Evolutionary conservation across 2,329 filamentous ascomycete genomes (phyloP), one percentile per base, ranked within the genome.

Genomic region (Orbilia oligospora): DNA sequence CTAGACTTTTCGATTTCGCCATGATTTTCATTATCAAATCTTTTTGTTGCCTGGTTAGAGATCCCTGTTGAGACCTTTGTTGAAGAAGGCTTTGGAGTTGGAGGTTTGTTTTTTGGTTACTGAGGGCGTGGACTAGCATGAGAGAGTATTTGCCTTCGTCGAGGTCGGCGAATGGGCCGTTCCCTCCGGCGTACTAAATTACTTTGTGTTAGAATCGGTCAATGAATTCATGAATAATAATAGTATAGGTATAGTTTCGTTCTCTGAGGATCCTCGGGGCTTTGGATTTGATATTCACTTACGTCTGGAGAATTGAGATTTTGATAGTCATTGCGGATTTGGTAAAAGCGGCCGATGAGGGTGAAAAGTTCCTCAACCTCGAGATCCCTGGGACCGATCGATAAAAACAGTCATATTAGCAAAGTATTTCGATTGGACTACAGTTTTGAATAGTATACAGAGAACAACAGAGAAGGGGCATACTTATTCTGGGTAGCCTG

Each of bases 121-220:
- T 67, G 5, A 73, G 18, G 0, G 70, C 48, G 27, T 73, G 70
- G 9, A 75, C 68, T 3, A 75, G 20, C 69, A 72, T 72, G 12
- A 72, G 49, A 5, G 48, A 66, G 22, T 58, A 72, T 49, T 72
- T 72, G 38, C 71, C 71, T 41, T 75, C 71, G n/a, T 75, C 71
- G 0, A 75, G 44, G 18, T 75, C 71, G n/a, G 71, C 68, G 1
- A 75, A 24, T 14, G 22, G 24, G 4, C 71, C 71, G 22, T 75
- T 75, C 4, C 63, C 63, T 44, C 6, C 30, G 5, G 38, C 20
- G 16, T 75, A 75, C 71, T 75, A 61, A 14, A 14, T 55, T n/a
- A n/a, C n/a, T n/a, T n/a, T n/a, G n/a, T n/a, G n/a, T n/a, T n/a
- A n/a, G n/a, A n/a, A n/a, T n/a, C n/a, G n/a, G n/a, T n/a, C n/a